Evolutionary conservation across 2,329 filamentous ascomycete genomes (phyloP), one percentile per base, ranked within the genome.

Genomic region (Phoma sp.): DNA sequence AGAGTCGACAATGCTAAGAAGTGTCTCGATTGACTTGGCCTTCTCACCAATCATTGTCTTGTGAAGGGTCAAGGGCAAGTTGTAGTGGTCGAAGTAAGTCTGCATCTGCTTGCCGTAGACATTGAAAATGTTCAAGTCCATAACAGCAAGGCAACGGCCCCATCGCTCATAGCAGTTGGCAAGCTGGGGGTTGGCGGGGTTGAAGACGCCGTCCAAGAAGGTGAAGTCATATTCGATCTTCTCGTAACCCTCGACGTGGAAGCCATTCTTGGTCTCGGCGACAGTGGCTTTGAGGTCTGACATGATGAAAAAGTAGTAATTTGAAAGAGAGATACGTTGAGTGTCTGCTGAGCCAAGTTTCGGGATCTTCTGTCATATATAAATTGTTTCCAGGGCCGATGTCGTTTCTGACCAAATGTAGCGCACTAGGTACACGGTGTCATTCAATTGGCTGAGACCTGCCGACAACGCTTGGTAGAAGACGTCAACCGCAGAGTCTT

Each of bases 151-250:
- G 60, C 84, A 86, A 47, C 87, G 81, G 29, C 82, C 80, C 87
- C 87, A 90, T 57, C 77, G 78, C 65, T 82, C 76, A 74, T 89
- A 90, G 72, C 84, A 87, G 25, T 85, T 75, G 13, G 87, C 85
- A 8, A 90, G 80, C 62, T 89, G 81, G 13, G 77, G 64, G 65
- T 89, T 88, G 59, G 78, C 65, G 37, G 78, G 65, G 67, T 88
- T 77, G 73, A 90, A 90, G 52, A 90, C 81, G 42, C 83, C 84
- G 62, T 90, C 87, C 41, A 90, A 81, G 74, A 90, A 89, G 49
- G 85, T 84, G 72, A 90, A 90, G 74, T 89, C 86, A 70, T 90
- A 90, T 67, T 88, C 84, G 68, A 90, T 89, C 79, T 89, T 90
- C 79, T 90, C 88, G 64, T 89, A 89, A 23, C 88, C 88, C 62